Evolutionary conservation across 1,139 yeast genomes (phyloP), one percentile per base, ranked within the genome.

Genomic region (Kodamaea anthophila): DNA sequence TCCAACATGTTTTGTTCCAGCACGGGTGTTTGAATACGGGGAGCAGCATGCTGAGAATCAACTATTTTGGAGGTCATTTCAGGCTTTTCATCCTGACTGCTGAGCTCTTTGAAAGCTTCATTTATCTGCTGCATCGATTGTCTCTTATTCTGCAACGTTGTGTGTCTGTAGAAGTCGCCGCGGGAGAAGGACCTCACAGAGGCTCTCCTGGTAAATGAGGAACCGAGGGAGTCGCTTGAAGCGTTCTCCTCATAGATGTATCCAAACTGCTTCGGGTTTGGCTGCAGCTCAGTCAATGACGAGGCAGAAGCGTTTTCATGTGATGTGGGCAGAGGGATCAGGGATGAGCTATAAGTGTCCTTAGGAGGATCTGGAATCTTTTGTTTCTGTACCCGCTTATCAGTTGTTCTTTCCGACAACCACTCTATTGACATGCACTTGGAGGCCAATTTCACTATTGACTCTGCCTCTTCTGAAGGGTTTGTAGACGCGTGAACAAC

Each of bases 371-470:
- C 24, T 13, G 7, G 18, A 12, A 20, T 20, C 20, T 14, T n/a
- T n/a, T 26, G 11, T 11, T 21, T 21, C 9, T 21, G 9, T 20
- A 11, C 13, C 11, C 13, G 13, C 14, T 28, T 23, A 5, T 15
- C 13, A 5, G 9, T n/a, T 8, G 13, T 18, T 8, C 13, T 24
- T 6, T 15, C 13, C 27, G 53, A 58, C 15, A 84, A 57, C 81
- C 87, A 79, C 3, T 66, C 56, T 2, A 82, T 68, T 0, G 61
- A 47, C 32, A 82, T 51, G 46, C 94, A 82, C 38, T 76, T 69
- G n/a, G 58, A 48, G 0, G 94, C 78, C 28, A 84, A 56, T 30
- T 76, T 65, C 20, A 69, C 63, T 0, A 86, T 77, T 14, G 57
- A 59, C 13, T 49, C 44, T 46, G 58, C 46, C 15, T 41, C 28